phyloP scores from a whole-genome alignment of 768 basidiomycete species.

The Boletellus ananas region DNA sequence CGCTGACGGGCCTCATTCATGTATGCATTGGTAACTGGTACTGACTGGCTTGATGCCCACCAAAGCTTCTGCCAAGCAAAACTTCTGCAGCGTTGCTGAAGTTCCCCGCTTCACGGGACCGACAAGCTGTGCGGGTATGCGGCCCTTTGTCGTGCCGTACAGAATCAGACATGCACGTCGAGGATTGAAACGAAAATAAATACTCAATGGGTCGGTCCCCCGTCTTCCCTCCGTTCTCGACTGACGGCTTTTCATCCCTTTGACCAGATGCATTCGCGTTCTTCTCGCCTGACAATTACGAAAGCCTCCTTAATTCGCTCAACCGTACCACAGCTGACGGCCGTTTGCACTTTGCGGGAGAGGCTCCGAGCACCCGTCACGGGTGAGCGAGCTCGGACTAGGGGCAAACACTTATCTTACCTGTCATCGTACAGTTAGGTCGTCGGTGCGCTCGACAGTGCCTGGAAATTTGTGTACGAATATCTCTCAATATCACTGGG shows the following conservation, averaged over 20 bases:
- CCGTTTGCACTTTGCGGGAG: conserved; percentile 17
- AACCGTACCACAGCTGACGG: conserved; percentile 27
- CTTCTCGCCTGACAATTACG: conserved; percentile 40
- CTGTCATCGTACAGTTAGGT: conserved; percentile 34
- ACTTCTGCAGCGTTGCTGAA: no score
- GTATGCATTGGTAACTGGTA: no score
- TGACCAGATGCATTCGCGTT: conserved; percentile 36
- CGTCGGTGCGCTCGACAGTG: conserved; percentile 37
- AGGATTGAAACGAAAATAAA: conserved; percentile 34
- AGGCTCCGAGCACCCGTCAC: conserved; percentile 15
- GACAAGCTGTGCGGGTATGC: no score
- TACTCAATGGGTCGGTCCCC: conserved; percentile 33
- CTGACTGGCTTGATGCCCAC: no score
- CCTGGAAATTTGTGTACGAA: conserved; percentile 33
- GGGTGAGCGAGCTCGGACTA: neutral
- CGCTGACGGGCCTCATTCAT: no score
- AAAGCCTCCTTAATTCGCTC: conserved; percentile 28
- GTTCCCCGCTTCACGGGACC: no score
- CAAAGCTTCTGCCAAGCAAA: no score
- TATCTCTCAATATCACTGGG: conserved; percentile 16
- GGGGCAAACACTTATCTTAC: conserved; percentile 17
- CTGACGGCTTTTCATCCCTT: neutral
- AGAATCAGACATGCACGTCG: conserved; percentile 22
- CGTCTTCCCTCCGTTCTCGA: neutral
- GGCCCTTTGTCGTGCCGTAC: no score